These are phyloP conservation scores for Tylopilus felleus DNA, from an alignment of 768 basidiomycete species.

Conservation along the genomic window DNA sequence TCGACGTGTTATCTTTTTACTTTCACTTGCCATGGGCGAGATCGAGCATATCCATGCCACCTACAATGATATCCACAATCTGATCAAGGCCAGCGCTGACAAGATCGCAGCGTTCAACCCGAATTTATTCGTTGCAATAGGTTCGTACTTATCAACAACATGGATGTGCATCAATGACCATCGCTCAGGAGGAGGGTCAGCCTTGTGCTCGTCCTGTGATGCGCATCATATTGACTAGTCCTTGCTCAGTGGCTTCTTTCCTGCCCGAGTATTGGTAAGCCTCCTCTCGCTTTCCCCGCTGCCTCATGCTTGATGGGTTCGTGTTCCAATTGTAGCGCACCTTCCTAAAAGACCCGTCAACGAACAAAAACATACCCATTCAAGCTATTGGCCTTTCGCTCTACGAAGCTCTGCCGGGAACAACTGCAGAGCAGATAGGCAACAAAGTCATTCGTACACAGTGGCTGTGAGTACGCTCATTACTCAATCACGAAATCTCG, in stretches of 20 bases:
- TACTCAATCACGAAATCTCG: background rate
- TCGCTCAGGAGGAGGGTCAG: constrained; percentile 76
- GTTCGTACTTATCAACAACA: constrained; percentile 35
- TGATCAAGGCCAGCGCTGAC: constrained; percentile 65
- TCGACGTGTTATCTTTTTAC: background rate
- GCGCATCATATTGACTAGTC: constrained; percentile 11
- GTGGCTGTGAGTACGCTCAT: constrained; percentile 70
- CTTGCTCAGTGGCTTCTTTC: constrained; percentile 80
- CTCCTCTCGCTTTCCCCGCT: background rate
- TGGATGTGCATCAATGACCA: background rate
- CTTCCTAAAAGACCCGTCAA: constrained; percentile 68
- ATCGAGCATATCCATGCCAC: constrained; percentile 68
- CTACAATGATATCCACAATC: constrained; percentile 91
- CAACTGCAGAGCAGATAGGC: constrained; percentile 70
- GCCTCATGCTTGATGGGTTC: background rate
- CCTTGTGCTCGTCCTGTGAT: constrained; percentile 21
- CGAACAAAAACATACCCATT: constrained; percentile 81
- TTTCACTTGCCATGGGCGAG: constrained; percentile 30
- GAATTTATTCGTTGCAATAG: constrained; percentile 83
- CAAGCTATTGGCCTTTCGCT: constrained; percentile 95
- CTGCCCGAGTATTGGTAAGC: constrained; percentile 81
- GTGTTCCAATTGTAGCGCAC: constrained; percentile 54
- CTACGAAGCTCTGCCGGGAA: constrained; percentile 84
- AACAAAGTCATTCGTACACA: constrained; percentile 90
- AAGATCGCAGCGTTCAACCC: constrained; percentile 83